Percentiles rank a stretch among this genome's conserved stretches.
phyloP scores from a whole-genome alignment of 2,329 filamentous ascomycete species.

The Byssoonygena ceratinophila region DNA sequence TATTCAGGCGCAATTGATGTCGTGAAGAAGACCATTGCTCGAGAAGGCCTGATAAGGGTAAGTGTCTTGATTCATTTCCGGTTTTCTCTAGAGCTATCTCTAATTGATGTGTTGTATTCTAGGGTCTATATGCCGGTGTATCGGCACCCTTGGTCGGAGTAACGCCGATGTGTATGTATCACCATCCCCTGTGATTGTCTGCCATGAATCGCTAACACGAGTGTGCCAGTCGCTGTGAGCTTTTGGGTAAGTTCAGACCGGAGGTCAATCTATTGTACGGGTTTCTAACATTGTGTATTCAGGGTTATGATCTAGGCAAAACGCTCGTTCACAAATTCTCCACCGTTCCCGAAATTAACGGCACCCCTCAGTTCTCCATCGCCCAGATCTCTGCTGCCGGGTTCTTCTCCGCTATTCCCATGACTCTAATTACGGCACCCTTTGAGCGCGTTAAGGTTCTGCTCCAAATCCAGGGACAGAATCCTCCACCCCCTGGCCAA shows the following conservation, averaged over 20 bases:
- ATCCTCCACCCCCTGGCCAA: conserved; percentile 70
- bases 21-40: conserved; percentile 73
- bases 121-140: conserved; percentile 92
- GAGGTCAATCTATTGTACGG: background rate
- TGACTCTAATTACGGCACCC: conserved; percentile 96
- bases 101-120: conserved; percentile 21
- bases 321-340: conserved; percentile 63
- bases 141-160: conserved; percentile 89
- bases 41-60: conserved; percentile 62
- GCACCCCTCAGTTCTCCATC: conserved; percentile 58
- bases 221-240: conserved; percentile 48
- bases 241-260: conserved; percentile 46
- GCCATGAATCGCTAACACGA: background rate
- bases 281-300: conserved; percentile 36
- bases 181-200: background rate
- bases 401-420: conserved; percentile 95
- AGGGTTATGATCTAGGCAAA: conserved; percentile 95
- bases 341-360: conserved; percentile 52
- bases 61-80: conserved; percentile 16
- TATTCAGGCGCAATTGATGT: conserved; percentile 88
- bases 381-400: conserved; percentile 82
- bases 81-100: background rate
- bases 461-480: conserved; percentile 92
- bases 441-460: conserved; percentile 99
- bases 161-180: conserved; percentile 88